Base-by-base conservation (phyloP, 345 rosid genomes). In the Eucalyptus cloeziana region DNA sequence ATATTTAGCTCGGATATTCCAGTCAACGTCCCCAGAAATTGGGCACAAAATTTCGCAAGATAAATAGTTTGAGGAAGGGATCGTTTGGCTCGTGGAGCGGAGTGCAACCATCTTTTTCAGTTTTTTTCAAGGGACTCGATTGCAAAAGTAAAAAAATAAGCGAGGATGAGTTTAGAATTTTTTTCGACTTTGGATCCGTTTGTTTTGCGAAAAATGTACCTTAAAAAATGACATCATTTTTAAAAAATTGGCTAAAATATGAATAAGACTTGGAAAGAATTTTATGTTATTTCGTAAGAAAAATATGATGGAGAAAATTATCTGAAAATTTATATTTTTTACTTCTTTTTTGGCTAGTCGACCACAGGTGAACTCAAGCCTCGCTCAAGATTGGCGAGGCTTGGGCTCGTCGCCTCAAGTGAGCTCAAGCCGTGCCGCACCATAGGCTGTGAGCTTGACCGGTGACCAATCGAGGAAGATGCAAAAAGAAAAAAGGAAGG, bases 361-460 rank as follows among this genome's bases (percentile, higher is more conserved):
- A 2, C 56, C 10, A 52, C 4, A 52, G 0, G 10, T 4, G 7
- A 52, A 19, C 56, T 52, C 25, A 7, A 7, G 25, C 25, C 58
- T 52, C 4, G 2, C 58, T 4, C 2, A 52, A 19, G 24, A 10
- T 52, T 52, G 24, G 58, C 0, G 10, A 52, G 10, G 58, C 24
- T 52, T 0, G 58, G 10, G 56, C 24, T 51, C 4, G 0, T 17
- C 0, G 22, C 56, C 58, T 7, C 25, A 19, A 52, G 25, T 52
- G 25, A 52, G 10, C 25, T 52, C 25, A 52, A 52, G 25, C 4
- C 1, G 1, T 52, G 58, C 5, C 0, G 10, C 25, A 21, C 1
- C 1, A 21, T 52, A 52, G 25, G 58, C 58, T 0, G 1, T 52
- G 58, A 52, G 25, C 58, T 52, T 3, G 56, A 8, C 4, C 0